Conservation (phyloP, 1,139 yeast genomes). For the Geotrichum restrictum region DNA sequence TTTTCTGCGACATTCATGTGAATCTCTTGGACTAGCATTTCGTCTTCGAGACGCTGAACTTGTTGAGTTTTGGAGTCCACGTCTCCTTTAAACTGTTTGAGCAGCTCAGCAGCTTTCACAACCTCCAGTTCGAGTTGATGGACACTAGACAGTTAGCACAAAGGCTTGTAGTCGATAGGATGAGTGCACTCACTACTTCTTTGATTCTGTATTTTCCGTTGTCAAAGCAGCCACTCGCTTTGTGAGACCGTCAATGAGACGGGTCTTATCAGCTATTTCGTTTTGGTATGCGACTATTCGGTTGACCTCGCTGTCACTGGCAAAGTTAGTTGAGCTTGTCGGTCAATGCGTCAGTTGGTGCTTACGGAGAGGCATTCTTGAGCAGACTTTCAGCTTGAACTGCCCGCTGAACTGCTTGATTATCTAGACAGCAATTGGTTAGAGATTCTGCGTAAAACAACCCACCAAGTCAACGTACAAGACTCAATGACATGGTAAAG, state of each 20-base stretch:
- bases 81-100: slow-evolving; percentile 29
- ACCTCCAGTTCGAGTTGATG: slow-evolving; percentile 16
- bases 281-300: slow-evolving; percentile 11
- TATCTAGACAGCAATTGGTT: slow-evolving; percentile 9
- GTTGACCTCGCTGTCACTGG: background rate
- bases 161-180: background rate
- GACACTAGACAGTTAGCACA: background rate
- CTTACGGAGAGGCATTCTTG: slow-evolving; percentile 13
- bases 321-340: too few species aligned
- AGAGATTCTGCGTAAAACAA: background rate
- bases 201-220: slow-evolving; percentile 1
- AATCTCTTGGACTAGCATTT: slow-evolving; percentile 61
- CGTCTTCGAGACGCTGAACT: slow-evolving; percentile 65
- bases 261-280: slow-evolving; percentile 20
- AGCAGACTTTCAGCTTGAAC: slow-evolving; percentile 19
- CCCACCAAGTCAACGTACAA: slow-evolving; percentile 25
- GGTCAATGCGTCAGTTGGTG: too few species aligned
- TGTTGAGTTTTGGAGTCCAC: slow-evolving; percentile 39
- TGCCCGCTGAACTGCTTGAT: slow-evolving; percentile 22
- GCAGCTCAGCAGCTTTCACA: background rate
- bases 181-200: slow-evolving; percentile 10
- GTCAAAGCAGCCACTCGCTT: slow-evolving; percentile 6
- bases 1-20: slow-evolving; percentile 62
- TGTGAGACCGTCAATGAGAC: slow-evolving; percentile 12
- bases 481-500: slow-evolving; percentile 25